Evolutionary conservation across 139 green algal genomes (phyloP), one percentile per base, ranked within the genome.

Genomic region (Volvox africanus): DNA sequence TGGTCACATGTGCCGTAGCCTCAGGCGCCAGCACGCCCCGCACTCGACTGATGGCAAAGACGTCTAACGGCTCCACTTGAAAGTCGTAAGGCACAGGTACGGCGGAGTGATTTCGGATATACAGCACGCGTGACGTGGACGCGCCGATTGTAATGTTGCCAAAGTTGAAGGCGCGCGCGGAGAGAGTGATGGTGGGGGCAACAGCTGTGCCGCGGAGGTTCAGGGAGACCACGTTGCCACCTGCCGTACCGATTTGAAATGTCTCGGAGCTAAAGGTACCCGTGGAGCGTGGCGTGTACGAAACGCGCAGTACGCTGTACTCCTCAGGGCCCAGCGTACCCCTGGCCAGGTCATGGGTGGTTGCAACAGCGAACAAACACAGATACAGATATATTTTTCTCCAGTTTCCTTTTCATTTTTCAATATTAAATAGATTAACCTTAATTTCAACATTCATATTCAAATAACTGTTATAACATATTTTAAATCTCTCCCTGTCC

Each of bases 71-170:
- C 28, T 95, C 92, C 16, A 94, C 73, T 82, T 95, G 93, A 84
- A 95, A 97, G 87, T 95, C 92, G 88, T 93, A 95, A 16, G 79
- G 44, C 44, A 93, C 89, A 0, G 91, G 84, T 30, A 96, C 82
- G 33, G 96, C 88, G 11, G 88, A 94, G 61, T 92, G 37, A 88
- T 97, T 97, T 28, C 96, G 83, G 79, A 97, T 92, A 89, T 96
- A 95, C 37, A 97, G 77, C 78, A 96, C 92, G 62, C 93, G 92
- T 3, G 90, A 92, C 1, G 86, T 24, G 17, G 87, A 26, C 3
- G 93, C 37, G 21, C 93, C 89, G 2, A 65, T 73, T 14, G 82
- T 20, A 16, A 96, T 91, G 80, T 93, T 95, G 62, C 95, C 95
- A 95, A 97, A 97, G 76, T 95, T 92, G 82, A 97, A 93, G 62